These are phyloP conservation scores for Syncephalis fuscata DNA, from an alignment of 371 early-diverging fungal genomes.

Conservation along the genomic window DNA sequence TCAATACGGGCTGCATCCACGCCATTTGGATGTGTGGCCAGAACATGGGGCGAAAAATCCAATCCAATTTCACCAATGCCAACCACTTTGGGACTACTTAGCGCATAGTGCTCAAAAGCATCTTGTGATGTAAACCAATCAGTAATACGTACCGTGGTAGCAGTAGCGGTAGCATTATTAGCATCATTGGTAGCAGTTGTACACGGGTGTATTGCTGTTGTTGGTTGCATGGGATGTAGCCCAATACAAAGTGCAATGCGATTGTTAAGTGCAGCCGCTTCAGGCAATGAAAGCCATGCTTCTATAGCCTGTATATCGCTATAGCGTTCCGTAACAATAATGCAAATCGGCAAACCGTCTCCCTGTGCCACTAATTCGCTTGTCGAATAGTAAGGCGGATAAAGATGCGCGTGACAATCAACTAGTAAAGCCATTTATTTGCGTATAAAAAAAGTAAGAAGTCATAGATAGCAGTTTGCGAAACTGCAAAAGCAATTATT, in stretches of 20 bases:
- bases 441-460: no score
- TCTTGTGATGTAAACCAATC: not conserved
- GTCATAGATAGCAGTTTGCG: no score
- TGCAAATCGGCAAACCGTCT: not conserved
- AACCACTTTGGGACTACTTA: not conserved
- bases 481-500: no score
- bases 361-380: not conserved
- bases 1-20: constrained; percentile 23
- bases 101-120: not conserved
- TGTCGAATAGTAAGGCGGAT: not conserved
- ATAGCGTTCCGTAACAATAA: not conserved
- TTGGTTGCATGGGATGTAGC: not conserved
- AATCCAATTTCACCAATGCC: constrained; percentile 42
- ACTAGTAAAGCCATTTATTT: not conserved
- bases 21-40: constrained; percentile 12
- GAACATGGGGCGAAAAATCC: constrained; percentile 44
- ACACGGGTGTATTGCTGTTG: not conserved
- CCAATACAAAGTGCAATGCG: not conserved
- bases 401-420: not conserved
- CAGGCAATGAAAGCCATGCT: not conserved
- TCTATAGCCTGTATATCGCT: not conserved
- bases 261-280: not conserved
- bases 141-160: not conserved
- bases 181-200: not conserved
- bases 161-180: not conserved